These are phyloP conservation scores for Adiantum capillusveneris DNA, from an alignment of 75 land plant species.

Conservation along the genomic window DNA sequence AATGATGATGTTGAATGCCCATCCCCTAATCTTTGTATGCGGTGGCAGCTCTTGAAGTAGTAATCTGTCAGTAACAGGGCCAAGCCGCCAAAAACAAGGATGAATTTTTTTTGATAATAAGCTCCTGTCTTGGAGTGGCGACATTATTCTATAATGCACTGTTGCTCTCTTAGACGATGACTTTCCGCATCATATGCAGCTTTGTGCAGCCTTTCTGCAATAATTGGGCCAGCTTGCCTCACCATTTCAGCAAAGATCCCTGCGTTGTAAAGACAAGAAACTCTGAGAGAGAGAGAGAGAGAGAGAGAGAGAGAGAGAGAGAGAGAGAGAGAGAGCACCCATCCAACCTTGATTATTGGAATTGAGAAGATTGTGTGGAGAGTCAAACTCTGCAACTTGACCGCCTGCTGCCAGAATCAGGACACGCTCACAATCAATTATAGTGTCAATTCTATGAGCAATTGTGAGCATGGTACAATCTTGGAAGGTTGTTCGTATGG, in stretches of 20 bases:
- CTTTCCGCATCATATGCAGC: constrained; percentile 20
- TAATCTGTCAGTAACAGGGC: too few species aligned
- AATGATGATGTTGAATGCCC: too few species aligned
- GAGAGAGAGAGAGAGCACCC: not conserved
- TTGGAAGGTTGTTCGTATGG: constrained; percentile 21
- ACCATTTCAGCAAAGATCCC: constrained; percentile 23
- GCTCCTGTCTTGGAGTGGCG: too few species aligned
- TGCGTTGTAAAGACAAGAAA: not conserved
- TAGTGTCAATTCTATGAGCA: constrained; percentile 31
- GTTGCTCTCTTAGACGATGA: too few species aligned
- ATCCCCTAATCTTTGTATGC: too few species aligned
- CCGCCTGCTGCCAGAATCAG: constrained; percentile 25
- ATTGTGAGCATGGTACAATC: constrained; percentile 26
- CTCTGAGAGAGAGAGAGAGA: too few species aligned
- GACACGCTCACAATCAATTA: constrained; percentile 29
- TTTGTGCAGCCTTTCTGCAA: constrained; percentile 17
- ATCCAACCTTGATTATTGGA: not conserved
- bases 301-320: too few species aligned
- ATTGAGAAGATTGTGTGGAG: constrained; percentile 18
- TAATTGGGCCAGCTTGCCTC: constrained; percentile 9
- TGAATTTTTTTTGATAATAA: too few species aligned
- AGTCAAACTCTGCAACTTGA: constrained; percentile 23
- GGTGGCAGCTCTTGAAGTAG: too few species aligned
- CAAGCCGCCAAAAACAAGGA: too few species aligned
- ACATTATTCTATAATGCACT: too few species aligned